phyloP scores from a whole-genome alignment of 495 filamentous ascomycete species.

The Cercophora sp. region DNA sequence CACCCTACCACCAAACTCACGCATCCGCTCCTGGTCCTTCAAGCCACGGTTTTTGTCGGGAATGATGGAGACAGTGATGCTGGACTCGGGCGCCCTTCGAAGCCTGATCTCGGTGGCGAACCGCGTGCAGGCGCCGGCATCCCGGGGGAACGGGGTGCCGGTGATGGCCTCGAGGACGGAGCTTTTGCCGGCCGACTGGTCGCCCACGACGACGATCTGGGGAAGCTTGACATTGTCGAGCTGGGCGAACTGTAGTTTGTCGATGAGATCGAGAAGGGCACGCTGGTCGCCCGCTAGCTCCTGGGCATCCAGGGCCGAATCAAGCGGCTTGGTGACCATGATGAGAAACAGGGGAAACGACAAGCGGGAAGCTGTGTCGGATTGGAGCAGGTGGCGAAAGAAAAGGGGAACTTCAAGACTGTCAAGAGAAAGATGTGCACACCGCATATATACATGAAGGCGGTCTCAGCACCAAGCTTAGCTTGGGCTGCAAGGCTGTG shows the following conservation, averaged over 20 bases:
- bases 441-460: no score
- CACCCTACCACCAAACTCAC: constrained; percentile 40
- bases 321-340: constrained; percentile 22
- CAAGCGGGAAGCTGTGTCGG: background rate
- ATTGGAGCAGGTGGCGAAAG: background rate
- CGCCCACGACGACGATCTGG: constrained; percentile 70
- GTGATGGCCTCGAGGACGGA: constrained; percentile 73
- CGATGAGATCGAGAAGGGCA: constrained; percentile 34
- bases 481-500: no score
- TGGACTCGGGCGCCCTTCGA: constrained; percentile 43
- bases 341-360: background rate
- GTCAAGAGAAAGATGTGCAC: background rate
- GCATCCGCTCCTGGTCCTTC: constrained; percentile 36
- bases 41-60: constrained; percentile 39
- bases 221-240: constrained; percentile 51
- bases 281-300: constrained; percentile 35
- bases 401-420: background rate
- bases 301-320: constrained; percentile 32
- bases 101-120: constrained; percentile 60
- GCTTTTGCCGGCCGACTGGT: constrained; percentile 69
- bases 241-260: constrained; percentile 39
- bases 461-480: no score
- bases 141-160: constrained; percentile 62
- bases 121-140: constrained; percentile 61
- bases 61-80: constrained; percentile 48